Evolutionary conservation across 176 grass and related monocot genomes (phyloP).

Genomic region (Elaeis guineensis): DNA sequence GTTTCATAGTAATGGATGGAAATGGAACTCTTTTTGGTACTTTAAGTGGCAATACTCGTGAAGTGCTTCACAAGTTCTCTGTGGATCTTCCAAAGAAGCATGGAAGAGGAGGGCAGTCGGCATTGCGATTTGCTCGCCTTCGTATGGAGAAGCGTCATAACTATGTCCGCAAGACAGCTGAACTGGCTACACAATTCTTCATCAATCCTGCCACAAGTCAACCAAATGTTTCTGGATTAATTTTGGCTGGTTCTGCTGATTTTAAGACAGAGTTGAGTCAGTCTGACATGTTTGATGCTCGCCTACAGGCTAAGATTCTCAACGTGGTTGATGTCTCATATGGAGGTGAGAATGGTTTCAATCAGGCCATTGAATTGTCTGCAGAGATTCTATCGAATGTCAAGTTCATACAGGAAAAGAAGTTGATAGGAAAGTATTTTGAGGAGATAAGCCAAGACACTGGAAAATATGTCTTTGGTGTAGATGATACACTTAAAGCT

Average conservation of each 20-base stretch:
- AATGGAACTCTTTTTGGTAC: slow-evolving; percentile 36
- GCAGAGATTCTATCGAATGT: slow-evolving; percentile 28
- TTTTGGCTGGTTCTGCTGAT: slow-evolving; percentile 39
- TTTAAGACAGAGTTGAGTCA: slow-evolving; percentile 36
- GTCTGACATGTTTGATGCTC: slow-evolving; percentile 39
- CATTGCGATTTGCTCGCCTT: slow-evolving; percentile 32
- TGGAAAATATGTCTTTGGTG: slow-evolving; percentile 35
- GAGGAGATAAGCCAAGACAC: slow-evolving; percentile 45
- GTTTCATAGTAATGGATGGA: slow-evolving; percentile 34
- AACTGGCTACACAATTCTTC: slow-evolving; percentile 24
- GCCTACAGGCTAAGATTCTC: slow-evolving; percentile 26
- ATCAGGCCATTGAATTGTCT: slow-evolving; percentile 38
- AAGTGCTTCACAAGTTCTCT: slow-evolving; percentile 31
- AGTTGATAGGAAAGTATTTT: slow-evolving; percentile 35
- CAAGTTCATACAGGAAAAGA: slow-evolving; percentile 36
- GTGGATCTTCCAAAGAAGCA: slow-evolving; percentile 45
- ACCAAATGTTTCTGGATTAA: slow-evolving; percentile 35
- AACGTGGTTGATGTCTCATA: slow-evolving; percentile 44
- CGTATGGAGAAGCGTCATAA: slow-evolving; percentile 40
- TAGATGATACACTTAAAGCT: slow-evolving; percentile 26
- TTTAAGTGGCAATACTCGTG: slow-evolving; percentile 28
- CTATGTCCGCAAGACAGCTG: slow-evolving; percentile 29
- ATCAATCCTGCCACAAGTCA: slow-evolving; percentile 36
- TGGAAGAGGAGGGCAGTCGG: slow-evolving; percentile 32
- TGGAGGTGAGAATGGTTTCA: slow-evolving; percentile 36